phyloP scores from a whole-genome alignment of 257 asterid genomes.

The Cruciata laevipes region DNA sequence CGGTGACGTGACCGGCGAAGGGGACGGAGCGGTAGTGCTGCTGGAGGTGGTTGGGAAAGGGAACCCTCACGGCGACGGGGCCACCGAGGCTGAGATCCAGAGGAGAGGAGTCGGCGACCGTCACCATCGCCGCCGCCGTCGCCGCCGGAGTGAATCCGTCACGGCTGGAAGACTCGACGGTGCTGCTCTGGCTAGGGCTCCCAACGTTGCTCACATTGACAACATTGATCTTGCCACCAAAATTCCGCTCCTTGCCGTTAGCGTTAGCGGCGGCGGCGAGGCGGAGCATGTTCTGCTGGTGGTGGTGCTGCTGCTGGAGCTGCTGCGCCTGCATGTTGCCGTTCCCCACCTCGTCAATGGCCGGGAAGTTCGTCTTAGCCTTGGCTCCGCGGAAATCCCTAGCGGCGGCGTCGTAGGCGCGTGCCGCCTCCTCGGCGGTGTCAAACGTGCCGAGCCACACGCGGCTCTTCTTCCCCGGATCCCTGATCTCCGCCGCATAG shows the following conservation, averaged over 20 bases:
- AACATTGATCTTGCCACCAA: background rate
- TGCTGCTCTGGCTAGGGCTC: slow-evolving; percentile 26
- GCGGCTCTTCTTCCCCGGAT: slow-evolving; percentile 18
- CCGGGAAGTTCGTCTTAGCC: slow-evolving; percentile 27
- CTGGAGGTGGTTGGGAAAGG: slow-evolving; percentile 5
- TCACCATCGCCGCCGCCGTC: slow-evolving; percentile 11
- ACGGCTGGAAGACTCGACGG: slow-evolving; percentile 21
- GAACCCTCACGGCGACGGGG: slow-evolving; percentile 8
- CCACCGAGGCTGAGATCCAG: slow-evolving; percentile 23
- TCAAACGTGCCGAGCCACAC: slow-evolving; percentile 32
- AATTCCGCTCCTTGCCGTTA: slow-evolving; percentile 2
- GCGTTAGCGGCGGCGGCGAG: slow-evolving; percentile 3
- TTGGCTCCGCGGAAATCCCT: slow-evolving; percentile 21
- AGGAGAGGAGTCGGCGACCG: slow-evolving; percentile 16
- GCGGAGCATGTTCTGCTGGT: slow-evolving; percentile 1
- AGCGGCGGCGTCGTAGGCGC: slow-evolving; percentile 25
- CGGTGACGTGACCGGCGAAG: slow-evolving; percentile 6
- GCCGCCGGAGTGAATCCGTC: slow-evolving; percentile 9
- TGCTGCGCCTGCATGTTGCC: too few relatives aligned
- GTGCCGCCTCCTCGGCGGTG: slow-evolving; percentile 31
- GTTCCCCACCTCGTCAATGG: background rate
- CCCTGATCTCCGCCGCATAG: slow-evolving; percentile 25
- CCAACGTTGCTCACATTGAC: background rate
- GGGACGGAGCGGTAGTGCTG: background rate
- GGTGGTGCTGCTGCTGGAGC: background rate